A percentile compares a stretch with the other conserved stretches of the same genome.
Evolutionary conservation across 441 rosid genomes (phyloP).

Genomic region (Viola pubescens): DNA sequence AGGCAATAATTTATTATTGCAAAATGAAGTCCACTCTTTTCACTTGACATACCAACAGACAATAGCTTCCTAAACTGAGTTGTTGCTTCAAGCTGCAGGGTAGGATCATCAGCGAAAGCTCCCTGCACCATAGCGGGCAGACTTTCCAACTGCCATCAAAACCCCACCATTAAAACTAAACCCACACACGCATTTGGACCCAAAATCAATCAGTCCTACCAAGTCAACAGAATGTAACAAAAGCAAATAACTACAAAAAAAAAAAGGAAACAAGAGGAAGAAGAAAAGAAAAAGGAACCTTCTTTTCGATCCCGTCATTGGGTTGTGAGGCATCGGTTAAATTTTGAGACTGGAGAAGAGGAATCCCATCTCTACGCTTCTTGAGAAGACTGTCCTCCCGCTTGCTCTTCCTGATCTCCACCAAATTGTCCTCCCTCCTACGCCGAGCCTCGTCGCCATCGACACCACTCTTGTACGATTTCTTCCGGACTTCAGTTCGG

Average conservation of each 20-base stretch:
- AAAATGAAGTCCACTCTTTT: not conserved
- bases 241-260: not conserved
- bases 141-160: conserved; percentile 43
- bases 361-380: conserved; percentile 65
- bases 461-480: conserved; percentile 73
- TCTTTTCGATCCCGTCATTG: conserved; percentile 42
- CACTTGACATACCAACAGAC: conserved; percentile 36
- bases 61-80: conserved; percentile 59
- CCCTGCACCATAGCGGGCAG: conserved; percentile 52
- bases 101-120: conserved; percentile 43
- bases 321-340: conserved; percentile 25
- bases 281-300: conserved; percentile 27
- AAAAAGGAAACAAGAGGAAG: not conserved
- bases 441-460: conserved; percentile 84
- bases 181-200: not conserved
- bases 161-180: not conserved
- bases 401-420: conserved; percentile 79
- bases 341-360: conserved; percentile 36
- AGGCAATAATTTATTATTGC: not conserved
- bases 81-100: conserved; percentile 50
- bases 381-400: conserved; percentile 74
- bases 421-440: conserved; percentile 81
- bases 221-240: not conserved
- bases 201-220: not conserved
- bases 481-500: conserved; percentile 65